Evolutionary conservation across 1,284 basidiomycete genomes (phyloP), one percentile per base, ranked within the genome.

Genomic region (Malassezia globosa): DNA sequence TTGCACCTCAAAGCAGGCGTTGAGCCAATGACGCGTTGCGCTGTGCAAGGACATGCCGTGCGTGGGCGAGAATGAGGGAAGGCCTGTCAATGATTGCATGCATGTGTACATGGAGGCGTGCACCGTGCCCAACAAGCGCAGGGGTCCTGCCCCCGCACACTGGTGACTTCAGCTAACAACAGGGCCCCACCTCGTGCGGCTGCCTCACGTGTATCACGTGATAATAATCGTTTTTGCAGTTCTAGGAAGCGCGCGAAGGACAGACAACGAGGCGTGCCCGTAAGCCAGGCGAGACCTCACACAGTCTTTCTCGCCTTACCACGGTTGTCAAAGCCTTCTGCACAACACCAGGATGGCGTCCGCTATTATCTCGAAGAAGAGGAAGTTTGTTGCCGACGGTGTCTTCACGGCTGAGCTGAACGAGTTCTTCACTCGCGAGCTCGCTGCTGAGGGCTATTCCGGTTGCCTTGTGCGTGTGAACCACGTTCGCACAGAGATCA

Each of bases 381-480:
- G 65, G 59, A 67, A 67, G 82, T 95, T 95, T 73, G 87, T 96
- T 72, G 89, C 89, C 59, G 90, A 95, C 74, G 88, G 88, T 82
- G 89, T 94, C 54, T 94, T 94, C 82, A 87, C 87, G 74, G 89
- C 90, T 68, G 89, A 95, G 77, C 81, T 95, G 73, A 89, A 88
- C 74, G 90, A 95, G 76, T 95, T 95, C 80, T 94, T 78, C 79
- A 94, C 87, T 60, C 88, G 92, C 66, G 92, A 97, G 77, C 86
- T 97, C 72, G 86, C 92, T 54, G 92, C 94, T 77, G 94, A 99
- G 77, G 94, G 94, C 71, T 99, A 97, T 81, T 96, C 94, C 75
- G 94, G 94, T 55, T 99, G 94, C 75, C 94, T 97, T 78, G 94
- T 99, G 76, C 89, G 94, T 73, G 90, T 96, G 59, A 97, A 94